phyloP scores from a whole-genome alignment of 2,329 filamentous ascomycete species.

The Zymoseptoria crescenta region DNA sequence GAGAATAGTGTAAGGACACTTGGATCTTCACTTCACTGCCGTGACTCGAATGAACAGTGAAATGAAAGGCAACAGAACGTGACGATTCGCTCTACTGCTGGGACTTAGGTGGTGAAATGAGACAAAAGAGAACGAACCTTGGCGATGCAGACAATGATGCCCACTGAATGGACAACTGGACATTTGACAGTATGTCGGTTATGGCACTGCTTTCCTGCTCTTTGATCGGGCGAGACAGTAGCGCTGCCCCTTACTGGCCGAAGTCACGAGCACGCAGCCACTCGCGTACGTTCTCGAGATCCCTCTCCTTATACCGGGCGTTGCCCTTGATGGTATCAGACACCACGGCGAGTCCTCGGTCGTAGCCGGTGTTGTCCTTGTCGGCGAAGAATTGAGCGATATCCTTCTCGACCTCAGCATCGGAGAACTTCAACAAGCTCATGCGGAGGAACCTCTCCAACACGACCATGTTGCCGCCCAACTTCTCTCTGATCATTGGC shows the following conservation, averaged over 20 bases:
- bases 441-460: constrained; percentile 81
- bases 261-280: constrained; percentile 66
- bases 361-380: constrained; percentile 80
- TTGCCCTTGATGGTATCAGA: constrained; percentile 79
- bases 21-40: no score
- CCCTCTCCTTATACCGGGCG: constrained; percentile 72
- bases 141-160: not conserved
- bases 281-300: constrained; percentile 63
- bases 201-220: not conserved
- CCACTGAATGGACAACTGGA: not conserved
- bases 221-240: not conserved
- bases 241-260: constrained; percentile 21
- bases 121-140: not conserved
- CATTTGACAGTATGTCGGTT: not conserved
- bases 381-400: constrained; percentile 77
- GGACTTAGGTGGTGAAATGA: not conserved
- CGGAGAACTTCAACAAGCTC: constrained; percentile 70
- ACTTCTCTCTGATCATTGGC: constrained; percentile 60
- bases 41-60: no score
- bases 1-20: no score
- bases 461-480: constrained; percentile 75
- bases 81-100: not conserved
- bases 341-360: constrained; percentile 76
- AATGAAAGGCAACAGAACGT: no score
- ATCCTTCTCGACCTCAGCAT: constrained; percentile 60